These are phyloP conservation scores for Paramecium primaurelia DNA, from an alignment of 73 alveolate species.

Conservation along the genomic window DNA sequence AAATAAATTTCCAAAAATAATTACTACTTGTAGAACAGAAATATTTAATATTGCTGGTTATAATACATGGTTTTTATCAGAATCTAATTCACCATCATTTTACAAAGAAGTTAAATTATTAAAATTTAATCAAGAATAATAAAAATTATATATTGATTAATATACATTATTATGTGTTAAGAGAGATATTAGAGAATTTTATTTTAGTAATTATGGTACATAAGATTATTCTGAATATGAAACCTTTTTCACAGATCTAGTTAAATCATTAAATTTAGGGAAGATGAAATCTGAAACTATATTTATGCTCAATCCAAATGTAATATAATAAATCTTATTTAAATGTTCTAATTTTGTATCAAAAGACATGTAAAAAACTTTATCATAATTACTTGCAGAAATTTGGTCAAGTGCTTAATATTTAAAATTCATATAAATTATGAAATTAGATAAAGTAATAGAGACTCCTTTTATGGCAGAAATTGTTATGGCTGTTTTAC, in stretches of 20 bases:
- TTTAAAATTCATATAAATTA: not conserved
- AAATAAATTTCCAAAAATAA: not conserved
- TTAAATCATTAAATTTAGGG: not conserved
- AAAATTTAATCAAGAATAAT: not conserved
- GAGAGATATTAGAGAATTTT: not conserved
- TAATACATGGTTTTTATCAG: constrained; percentile 12
- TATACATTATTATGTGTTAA: not conserved
- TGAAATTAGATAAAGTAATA: not conserved
- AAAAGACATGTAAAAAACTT: not conserved
- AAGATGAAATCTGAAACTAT: not conserved
- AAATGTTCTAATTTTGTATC: not conserved
- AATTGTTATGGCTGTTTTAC: not conserved
- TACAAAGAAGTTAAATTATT: constrained; percentile 3
- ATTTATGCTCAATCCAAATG: not conserved
- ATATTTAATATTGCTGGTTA: not conserved
- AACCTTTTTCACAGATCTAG: not conserved
- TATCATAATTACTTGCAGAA: not conserved
- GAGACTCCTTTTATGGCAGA: constrained; percentile 34
- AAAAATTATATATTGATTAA: not conserved
- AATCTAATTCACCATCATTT: not conserved
- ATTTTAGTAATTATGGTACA: not conserved
- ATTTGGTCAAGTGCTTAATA: not conserved
- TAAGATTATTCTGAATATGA: not conserved
- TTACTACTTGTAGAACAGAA: not conserved
- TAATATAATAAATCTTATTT: not conserved